Conservation (phyloP, 345 rosid genomes). For the Citrus unshiu region DNA sequence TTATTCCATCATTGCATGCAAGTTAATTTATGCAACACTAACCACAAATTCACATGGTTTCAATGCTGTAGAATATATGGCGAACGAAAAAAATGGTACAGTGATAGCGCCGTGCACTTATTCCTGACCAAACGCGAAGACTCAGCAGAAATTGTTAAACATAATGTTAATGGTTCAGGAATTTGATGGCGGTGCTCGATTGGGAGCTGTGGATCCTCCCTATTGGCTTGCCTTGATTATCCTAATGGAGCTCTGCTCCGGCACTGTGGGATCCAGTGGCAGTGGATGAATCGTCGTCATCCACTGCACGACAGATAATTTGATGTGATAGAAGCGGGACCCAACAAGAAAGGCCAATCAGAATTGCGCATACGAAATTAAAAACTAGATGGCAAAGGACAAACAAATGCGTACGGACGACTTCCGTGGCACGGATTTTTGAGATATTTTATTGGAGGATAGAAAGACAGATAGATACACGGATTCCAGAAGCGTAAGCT, state of each 20-base stretch:
- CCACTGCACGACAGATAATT: not conserved
- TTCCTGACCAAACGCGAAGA: not conserved
- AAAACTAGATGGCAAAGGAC: not conserved
- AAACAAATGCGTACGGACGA: not conserved
- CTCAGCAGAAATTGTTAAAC: not conserved
- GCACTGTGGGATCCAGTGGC: not conserved
- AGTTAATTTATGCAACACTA: not conserved
- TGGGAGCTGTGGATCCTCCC: too few species aligned
- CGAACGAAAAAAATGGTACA: too few species aligned
- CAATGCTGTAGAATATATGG: too few species aligned
- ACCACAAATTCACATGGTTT: not conserved
- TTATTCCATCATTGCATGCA: not conserved
- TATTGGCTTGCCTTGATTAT: too few species aligned
- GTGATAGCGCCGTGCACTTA: too few species aligned
- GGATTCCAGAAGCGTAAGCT: not conserved
- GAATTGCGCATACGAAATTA: not conserved
- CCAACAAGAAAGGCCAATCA: not conserved
- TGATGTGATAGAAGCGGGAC: not conserved
- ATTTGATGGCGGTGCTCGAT: too few species aligned
- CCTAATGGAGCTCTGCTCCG: not conserved
- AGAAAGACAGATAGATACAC: too few species aligned
- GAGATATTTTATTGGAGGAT: not conserved
- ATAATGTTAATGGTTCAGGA: too few species aligned
- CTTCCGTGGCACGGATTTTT: constrained; percentile 9
- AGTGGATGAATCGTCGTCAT: constrained; percentile 2